Evolutionary conservation across 2,329 filamentous ascomycete species (phyloP).

Genomic region (Talaromyces sp.): DNA sequence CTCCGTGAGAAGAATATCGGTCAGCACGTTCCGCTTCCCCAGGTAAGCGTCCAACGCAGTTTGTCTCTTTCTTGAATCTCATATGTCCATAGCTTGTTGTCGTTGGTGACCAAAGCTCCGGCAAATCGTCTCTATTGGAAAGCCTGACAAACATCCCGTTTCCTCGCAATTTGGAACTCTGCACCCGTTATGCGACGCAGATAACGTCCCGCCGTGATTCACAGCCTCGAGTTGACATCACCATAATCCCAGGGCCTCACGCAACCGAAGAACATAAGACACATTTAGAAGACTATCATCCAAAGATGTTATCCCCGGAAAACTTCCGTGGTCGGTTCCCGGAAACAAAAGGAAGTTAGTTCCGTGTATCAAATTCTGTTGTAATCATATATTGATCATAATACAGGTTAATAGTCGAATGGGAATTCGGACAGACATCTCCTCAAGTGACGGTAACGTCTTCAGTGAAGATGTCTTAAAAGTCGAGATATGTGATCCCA

Average conservation of each 20-base stretch:
- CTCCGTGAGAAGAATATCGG: constrained; percentile 3
- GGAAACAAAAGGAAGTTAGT: background rate
- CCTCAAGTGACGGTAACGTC: constrained; percentile 2
- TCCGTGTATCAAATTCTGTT: constrained; percentile 4
- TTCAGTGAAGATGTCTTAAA: constrained; percentile 29
- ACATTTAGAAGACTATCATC: constrained; percentile 1
- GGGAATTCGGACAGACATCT: constrained; percentile 2
- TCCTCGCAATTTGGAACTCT: constrained; percentile 33
- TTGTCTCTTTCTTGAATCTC: background rate
- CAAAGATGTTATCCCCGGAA: background rate
- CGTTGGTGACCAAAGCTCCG: constrained; percentile 95
- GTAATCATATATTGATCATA: background rate
- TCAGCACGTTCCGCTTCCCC: constrained; percentile 4
- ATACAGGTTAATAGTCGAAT: constrained; percentile 4
- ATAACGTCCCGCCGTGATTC: constrained; percentile 36
- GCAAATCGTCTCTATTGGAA: constrained; percentile 97
- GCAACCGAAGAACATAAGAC: constrained; percentile 9
- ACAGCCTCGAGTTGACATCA: constrained; percentile 15
- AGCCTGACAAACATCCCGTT: constrained; percentile 51
- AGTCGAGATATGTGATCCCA: constrained; percentile 39
- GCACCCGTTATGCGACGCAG: constrained; percentile 43
- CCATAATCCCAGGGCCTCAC: constrained; percentile 33
- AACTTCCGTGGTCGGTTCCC: background rate
- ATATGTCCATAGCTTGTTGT: constrained; percentile 74
- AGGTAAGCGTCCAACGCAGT: background rate